Percentiles rank a stretch among this genome's conserved stretches.
Evolutionary conservation across 371 early-diverging fungal species (phyloP).

Genomic region (Mortierella sp.): DNA sequence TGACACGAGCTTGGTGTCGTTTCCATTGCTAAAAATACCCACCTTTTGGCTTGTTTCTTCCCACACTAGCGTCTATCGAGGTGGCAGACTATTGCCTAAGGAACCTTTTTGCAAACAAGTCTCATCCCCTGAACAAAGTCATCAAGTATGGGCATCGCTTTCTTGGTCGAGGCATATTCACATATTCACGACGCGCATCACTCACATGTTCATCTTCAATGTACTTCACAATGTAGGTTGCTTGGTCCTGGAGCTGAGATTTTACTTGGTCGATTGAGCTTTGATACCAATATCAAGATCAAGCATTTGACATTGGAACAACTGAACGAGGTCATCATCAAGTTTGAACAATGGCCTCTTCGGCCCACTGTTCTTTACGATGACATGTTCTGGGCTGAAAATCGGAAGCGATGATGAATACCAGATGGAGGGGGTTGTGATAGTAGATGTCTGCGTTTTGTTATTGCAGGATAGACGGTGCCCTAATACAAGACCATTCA

Average conservation of each 20-base stretch:
- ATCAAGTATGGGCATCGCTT: slow-evolving; percentile 59
- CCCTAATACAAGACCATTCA: no score
- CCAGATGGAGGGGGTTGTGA: no score
- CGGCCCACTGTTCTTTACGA: slow-evolving; percentile 65
- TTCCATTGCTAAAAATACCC: no score
- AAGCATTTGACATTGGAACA: slow-evolving; percentile 65
- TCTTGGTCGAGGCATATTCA: neutral
- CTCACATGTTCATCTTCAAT: no score
- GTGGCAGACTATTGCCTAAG: slow-evolving; percentile 67
- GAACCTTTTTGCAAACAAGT: slow-evolving; percentile 59
- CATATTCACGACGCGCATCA: no score
- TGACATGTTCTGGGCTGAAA: slow-evolving; percentile 51
- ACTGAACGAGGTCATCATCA: slow-evolving; percentile 64
- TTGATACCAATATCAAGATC: slow-evolving; percentile 58
- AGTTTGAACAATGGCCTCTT: slow-evolving; percentile 73
- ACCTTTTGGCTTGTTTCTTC: neutral
- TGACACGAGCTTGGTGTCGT: no score
- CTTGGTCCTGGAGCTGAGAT: slow-evolving; percentile 75
- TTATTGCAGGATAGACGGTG: no score
- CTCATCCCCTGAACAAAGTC: slow-evolving; percentile 57
- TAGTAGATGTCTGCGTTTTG: no score
- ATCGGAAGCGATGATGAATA: slow-evolving; percentile 19
- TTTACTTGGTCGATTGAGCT: slow-evolving; percentile 62
- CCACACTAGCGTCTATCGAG: slow-evolving; percentile 62
- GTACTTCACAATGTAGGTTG: slow-evolving; percentile 53